A percentile compares a stretch with the other conserved stretches of the same genome.
These are phyloP conservation scores for Styphnolobium japonicum DNA, from an alignment of 306 rosid genomes.

Conservation along the genomic window DNA sequence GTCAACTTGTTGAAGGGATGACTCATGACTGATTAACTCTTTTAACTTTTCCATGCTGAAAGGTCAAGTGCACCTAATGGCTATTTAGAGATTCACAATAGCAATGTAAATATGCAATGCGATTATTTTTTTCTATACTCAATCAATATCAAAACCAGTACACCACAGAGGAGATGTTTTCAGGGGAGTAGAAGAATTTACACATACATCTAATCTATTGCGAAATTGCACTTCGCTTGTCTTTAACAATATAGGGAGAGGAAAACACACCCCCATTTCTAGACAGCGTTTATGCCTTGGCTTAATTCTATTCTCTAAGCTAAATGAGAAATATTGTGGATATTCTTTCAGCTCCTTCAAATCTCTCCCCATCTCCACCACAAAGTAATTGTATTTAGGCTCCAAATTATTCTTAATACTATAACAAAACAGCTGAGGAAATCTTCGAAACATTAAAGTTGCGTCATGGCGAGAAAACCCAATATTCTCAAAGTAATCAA, in stretches of 20 bases:
- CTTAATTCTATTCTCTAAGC: slow-evolving; percentile 82
- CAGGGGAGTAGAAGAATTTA: slow-evolving; percentile 75
- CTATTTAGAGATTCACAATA: slow-evolving; percentile 13
- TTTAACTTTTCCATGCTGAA: background rate
- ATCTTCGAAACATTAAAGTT: slow-evolving; percentile 58
- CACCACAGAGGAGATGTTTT: slow-evolving; percentile 73
- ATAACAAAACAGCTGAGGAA: slow-evolving; percentile 80
- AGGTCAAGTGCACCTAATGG: background rate
- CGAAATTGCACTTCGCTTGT: slow-evolving; percentile 48
- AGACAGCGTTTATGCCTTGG: slow-evolving; percentile 81
- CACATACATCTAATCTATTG: slow-evolving; percentile 66
- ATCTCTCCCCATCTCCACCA: slow-evolving; percentile 88
- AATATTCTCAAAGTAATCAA: slow-evolving; percentile 67
- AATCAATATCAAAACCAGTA: slow-evolving; percentile 41
- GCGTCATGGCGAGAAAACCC: slow-evolving; percentile 71
- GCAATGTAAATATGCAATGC: slow-evolving; percentile 28
- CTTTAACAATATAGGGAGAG: slow-evolving; percentile 70
- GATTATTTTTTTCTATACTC: slow-evolving; percentile 31
- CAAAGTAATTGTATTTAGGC: slow-evolving; percentile 83
- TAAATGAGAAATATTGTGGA: slow-evolving; percentile 85
- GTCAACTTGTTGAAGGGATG: background rate
- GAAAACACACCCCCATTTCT: slow-evolving; percentile 79
- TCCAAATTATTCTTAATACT: slow-evolving; percentile 67
- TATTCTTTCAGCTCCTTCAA: slow-evolving; percentile 79
- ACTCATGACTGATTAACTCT: background rate